phyloP scores from a whole-genome alignment of 164 flowering plant genomes.

The Vitis labrusca region DNA sequence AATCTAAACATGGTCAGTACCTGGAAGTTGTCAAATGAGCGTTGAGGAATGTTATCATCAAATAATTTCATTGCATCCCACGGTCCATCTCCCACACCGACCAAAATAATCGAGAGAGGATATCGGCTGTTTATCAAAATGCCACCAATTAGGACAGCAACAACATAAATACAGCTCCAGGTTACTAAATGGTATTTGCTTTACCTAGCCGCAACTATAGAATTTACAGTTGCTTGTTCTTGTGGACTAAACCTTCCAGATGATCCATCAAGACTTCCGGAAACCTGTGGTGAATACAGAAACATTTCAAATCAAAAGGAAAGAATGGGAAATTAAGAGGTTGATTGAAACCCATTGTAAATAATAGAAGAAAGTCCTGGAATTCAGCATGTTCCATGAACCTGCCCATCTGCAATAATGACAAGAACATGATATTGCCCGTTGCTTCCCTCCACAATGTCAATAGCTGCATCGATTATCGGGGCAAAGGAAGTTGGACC shows the following conservation, averaged over 20 bases:
- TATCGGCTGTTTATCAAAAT: constrained; percentile 43
- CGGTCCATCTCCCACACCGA: constrained; percentile 98
- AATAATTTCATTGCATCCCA: constrained; percentile 86
- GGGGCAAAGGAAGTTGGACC: constrained; percentile 97
- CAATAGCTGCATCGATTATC: constrained; percentile 71
- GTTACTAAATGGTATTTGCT: background rate
- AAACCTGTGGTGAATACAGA: constrained; percentile 43
- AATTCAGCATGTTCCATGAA: constrained; percentile 13
- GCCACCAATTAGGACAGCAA: background rate
- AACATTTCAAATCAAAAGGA: background rate
- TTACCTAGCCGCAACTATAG: constrained; percentile 85
- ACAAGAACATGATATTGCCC: constrained; percentile 90
- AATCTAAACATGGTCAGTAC: constrained; percentile 28
- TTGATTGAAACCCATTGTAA: background rate
- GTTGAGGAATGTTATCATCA: constrained; percentile 81
- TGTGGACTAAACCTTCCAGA: constrained; percentile 72
- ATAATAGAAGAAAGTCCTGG: background rate
- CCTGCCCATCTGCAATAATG: constrained; percentile 96
- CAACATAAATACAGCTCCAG: background rate
- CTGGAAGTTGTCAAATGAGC: constrained; percentile 89
- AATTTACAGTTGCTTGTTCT: constrained; percentile 70
- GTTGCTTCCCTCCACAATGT: constrained; percentile 68
- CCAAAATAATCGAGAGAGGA: constrained; percentile 83
- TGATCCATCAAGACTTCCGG: constrained; percentile 45
- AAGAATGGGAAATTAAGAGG: background rate